Evolutionary conservation across 2,329 filamentous ascomycete species (phyloP).

Genomic region (Xylariales sp.): DNA sequence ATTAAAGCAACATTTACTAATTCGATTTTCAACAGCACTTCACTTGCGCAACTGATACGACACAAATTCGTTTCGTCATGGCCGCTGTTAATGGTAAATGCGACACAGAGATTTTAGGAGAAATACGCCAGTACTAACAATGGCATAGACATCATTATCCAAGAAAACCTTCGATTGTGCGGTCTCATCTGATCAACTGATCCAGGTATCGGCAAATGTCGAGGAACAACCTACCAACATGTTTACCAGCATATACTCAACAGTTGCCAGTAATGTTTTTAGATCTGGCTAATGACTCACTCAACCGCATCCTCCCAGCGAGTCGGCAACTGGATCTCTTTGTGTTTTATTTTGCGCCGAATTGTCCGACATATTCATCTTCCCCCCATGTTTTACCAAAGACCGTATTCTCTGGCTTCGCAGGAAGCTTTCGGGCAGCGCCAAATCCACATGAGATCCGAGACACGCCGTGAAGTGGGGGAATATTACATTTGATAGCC

Average conservation of each 20-base stretch:
- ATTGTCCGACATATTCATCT: constrained; percentile 41
- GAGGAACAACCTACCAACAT: constrained; percentile 38
- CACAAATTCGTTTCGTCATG: constrained; percentile 99
- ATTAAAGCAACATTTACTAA: constrained; percentile 2
- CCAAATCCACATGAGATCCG: constrained; percentile 41
- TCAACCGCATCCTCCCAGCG: constrained; percentile 45
- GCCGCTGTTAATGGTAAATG: constrained; percentile 93
- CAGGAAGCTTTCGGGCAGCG: constrained; percentile 42
- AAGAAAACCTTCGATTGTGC: constrained; percentile 97
- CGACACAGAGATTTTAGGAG: neutral
- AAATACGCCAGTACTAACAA: constrained; percentile 55
- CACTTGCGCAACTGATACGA: constrained; percentile 98
- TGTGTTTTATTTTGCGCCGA: constrained; percentile 48
- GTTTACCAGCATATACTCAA: constrained; percentile 44
- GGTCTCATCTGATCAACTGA: constrained; percentile 82
- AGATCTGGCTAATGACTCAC: constrained; percentile 51
- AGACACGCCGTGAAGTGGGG: constrained; percentile 41
- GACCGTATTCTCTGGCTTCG: constrained; percentile 39
- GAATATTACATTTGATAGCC: constrained; percentile 50
- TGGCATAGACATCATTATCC: constrained; percentile 93
- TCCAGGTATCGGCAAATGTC: constrained; percentile 18
- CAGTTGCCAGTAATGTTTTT: constrained; percentile 49
- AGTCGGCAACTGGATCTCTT: constrained; percentile 46
- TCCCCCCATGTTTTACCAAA: constrained; percentile 42
- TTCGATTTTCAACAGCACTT: constrained; percentile 69